phyloP scores from a whole-genome alignment of 148 eudicot genomes.

The Spergularia bocconei region DNA sequence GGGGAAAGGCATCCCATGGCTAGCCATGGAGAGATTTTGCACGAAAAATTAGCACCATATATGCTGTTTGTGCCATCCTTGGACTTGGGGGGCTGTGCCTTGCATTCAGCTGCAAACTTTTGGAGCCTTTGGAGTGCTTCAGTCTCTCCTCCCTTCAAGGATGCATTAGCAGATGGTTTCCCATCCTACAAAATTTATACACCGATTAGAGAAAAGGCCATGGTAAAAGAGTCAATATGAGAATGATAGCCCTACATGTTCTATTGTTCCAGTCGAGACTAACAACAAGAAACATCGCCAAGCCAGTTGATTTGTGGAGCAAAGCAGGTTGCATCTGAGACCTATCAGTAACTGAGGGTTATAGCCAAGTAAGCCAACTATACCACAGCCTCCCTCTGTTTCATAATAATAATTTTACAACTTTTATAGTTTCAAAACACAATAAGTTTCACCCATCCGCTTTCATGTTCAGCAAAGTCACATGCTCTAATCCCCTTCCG shows the following conservation, averaged over 20 bases:
- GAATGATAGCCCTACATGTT: not conserved
- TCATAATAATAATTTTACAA: too few species aligned
- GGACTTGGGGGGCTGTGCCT: conserved; percentile 67
- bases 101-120: conserved; percentile 82
- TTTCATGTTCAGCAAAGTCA: too few species aligned
- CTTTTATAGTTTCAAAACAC: too few species aligned
- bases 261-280: too few species aligned
- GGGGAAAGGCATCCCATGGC: conserved; percentile 97
- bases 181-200: conserved; percentile 47
- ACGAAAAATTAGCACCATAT: conserved; percentile 91
- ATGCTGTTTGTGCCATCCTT: conserved; percentile 72
- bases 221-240: not conserved
- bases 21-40: conserved; percentile 98
- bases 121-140: conserved; percentile 87
- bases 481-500: too few species aligned
- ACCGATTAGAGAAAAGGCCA: not conserved
- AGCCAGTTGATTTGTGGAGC: too few species aligned
- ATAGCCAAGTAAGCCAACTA: too few species aligned
- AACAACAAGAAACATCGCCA: too few species aligned
- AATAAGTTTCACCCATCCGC: too few species aligned
- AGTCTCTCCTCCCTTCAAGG: conserved; percentile 89
- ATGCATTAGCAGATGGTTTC: conserved; percentile 64
- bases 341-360: too few species aligned
- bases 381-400: too few species aligned
- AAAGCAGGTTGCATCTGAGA: too few species aligned